Evolutionary conservation across 2,329 filamentous ascomycete genomes (phyloP), one percentile per base, ranked within the genome.

Genomic region (Coleophoma cylindrospora): DNA sequence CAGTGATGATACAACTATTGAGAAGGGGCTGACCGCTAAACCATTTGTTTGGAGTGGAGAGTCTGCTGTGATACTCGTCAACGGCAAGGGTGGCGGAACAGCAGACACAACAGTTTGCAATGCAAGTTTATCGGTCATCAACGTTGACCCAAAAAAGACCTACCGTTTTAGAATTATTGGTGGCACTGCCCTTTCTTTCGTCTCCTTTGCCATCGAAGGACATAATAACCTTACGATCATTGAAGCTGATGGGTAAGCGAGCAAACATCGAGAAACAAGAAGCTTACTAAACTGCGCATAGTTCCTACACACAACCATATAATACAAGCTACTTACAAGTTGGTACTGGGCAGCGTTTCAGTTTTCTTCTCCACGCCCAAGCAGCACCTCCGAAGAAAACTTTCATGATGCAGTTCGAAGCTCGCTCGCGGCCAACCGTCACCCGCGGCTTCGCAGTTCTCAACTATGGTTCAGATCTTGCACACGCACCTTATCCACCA

Each of bases 161-260:
- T 87, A 87, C 57, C 73, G 82, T 2, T 65, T 87, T 47, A 73
- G 84, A 10, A 79, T 83, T 58, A 74, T 87, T 40, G 80, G 80
- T 4, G 73, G 64, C 1, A 77, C 75, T 0, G 77, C 77, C 0
- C 66, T 86, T 15, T 81, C 78, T 0, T 70, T 79, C 54, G 65
- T 76, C 3, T 72, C 74, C 2, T 57, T 83, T 3, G 80, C 69
- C 0, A 74, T 87, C 38, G 79, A 84, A 53, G 74, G 63, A 6
- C 83, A 87, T 56, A 58, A 69, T 2, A 66, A 75, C 10, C 61
- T 86, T 37, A 74, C 72, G 0, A 70, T 88, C 48, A 81, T 87
- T 49, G 76, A 79, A 50, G 82, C 78, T 0, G 84, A 87, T 53
- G 75, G 74, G 13, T 66, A 68, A 60, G 65, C 55, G 60, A 61